Evolutionary conservation across 306 rosid species (phyloP), one percentile per base, ranked within the genome.

Genomic region (Glycine soja): DNA sequence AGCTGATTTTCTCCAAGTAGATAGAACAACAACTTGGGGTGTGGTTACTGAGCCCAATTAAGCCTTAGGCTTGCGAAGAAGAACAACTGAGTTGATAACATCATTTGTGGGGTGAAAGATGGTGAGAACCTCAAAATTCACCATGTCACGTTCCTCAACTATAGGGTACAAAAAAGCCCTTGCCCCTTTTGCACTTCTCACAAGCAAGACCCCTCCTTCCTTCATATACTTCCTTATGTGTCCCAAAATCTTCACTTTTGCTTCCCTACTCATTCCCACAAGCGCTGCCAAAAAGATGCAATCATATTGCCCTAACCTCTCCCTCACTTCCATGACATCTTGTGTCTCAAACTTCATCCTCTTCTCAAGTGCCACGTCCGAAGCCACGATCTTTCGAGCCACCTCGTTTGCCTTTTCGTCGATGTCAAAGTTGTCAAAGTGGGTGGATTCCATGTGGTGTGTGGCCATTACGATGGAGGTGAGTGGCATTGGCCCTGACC

Each of bases 401-500:
- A 81, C 78, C 14, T 89, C 84, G 5, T 93, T 93, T 0, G 96
- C 97, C 85, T 85, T 86, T 56, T 74, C 84, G 48, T 93, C 94
- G 0, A 91, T 71, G 48, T 92, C 97, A 14, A 48, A 87, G 83
- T 93, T 90, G 45, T 93, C 93, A 14, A 93, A 91, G 12, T 89
- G 87, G 0, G 98, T 82, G 10, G 82, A 77, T 1, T 76, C 85
- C 93, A 90, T 75, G 92, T 91, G 95, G 30, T 82, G 87, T 2
- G 73, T 84, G 2, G 97, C 98, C 91, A 93, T 73, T 43, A 93
- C 61, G 13, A 93, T 75, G 63, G 97, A 93, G 30, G 91, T 85
- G 54, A 93, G 86, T 48, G 97, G 95, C 91, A 91, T 78, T 62
- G 98, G 95, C n/a, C 98, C 98, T 0, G 98, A 93, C 19, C 98